Base-by-base conservation (phyloP, 768 basidiomycete species). In the Termitomyces sp. region DNA sequence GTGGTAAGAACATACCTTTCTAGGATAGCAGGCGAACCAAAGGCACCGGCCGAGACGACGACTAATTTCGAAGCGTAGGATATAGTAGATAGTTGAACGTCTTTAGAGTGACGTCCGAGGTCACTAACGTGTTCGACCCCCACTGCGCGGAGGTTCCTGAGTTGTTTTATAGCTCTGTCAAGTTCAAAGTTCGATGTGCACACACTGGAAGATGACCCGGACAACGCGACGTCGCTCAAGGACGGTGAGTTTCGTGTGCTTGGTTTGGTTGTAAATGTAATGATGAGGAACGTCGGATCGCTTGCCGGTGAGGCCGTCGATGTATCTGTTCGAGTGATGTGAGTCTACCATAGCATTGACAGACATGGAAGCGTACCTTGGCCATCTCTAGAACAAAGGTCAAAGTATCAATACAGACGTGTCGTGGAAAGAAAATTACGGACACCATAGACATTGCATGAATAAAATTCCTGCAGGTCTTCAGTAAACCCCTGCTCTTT, bases 201-300 rank as follows among this genome's bases (percentile, higher is more conserved):
- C 75, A 44, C 49, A 82, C 83, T 82, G 75, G 48, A 83, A 77
- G 27, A 84, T 63, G 12, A 85, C 75, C 1, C 79, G 76, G 24
- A 76, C 72, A 15, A 83, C 83, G 1, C 72, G 73, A 44, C 74
- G 75, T 42, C 73, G 71, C n/a, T 69, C 67, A 27, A 75, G 59
- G 4, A 84, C 70, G 2, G 67, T 64, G 18, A 84, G 63, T 59
- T 83, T 82, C 36, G 70, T 66, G 61, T 79, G 77, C 44, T 69
- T 65, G 4, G 70, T 62, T 52, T 80, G 76, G 54, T 76, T 80
- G 62, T 85, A 84, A 52, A 85, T 68, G 49, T 77, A 83, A 62
- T 75, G 64, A 60, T 83, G 79, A 5, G 86, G 75, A 1, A 77
- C 65, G 61, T 87, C 85, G 0, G 85, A 85, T 20, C 87, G 80